Conservation (phyloP, 2,329 filamentous ascomycete species). For the Cladorrhinum sp. region DNA sequence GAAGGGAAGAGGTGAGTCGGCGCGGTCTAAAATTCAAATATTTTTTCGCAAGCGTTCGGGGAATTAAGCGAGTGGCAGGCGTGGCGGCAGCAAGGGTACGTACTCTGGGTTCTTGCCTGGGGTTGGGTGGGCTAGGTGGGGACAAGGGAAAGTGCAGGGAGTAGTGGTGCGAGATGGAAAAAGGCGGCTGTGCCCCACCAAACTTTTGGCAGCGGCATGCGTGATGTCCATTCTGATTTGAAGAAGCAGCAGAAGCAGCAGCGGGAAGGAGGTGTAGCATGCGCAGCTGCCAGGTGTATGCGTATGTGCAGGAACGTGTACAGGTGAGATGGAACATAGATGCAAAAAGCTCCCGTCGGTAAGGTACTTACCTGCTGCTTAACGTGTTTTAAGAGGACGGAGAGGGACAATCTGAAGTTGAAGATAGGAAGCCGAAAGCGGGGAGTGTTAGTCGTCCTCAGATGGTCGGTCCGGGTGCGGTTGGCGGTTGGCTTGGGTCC, state of each 20-base stretch:
- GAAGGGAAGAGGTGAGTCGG: conserved; percentile 30
- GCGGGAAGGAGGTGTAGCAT: neutral
- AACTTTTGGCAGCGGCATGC: neutral
- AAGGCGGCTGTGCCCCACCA: conserved; percentile 4
- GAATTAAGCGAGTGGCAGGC: conserved; percentile 34
- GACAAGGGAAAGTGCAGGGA: conserved; percentile 19
- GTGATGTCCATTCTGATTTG: neutral
- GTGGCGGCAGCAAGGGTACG: conserved; percentile 29
- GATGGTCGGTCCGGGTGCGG: neutral
- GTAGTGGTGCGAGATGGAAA: neutral
- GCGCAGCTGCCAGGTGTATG: neutral
- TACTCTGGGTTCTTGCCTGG: conserved; percentile 22
- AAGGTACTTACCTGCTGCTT: neutral
- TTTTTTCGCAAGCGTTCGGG: conserved; percentile 36
- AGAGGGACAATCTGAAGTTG: neutral
- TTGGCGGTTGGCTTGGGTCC: neutral
- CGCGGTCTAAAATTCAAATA: conserved; percentile 36
- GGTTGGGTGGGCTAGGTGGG: conserved; percentile 6
- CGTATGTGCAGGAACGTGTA: neutral
- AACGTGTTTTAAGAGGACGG: neutral
- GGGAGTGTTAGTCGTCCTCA: neutral
- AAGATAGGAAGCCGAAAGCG: neutral
- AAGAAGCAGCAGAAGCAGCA: neutral
- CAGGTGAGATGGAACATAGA: neutral
- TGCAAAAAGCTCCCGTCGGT: neutral